Base-by-base conservation (phyloP, 345 rosid genomes). In the Dipteronia dyeriana region DNA sequence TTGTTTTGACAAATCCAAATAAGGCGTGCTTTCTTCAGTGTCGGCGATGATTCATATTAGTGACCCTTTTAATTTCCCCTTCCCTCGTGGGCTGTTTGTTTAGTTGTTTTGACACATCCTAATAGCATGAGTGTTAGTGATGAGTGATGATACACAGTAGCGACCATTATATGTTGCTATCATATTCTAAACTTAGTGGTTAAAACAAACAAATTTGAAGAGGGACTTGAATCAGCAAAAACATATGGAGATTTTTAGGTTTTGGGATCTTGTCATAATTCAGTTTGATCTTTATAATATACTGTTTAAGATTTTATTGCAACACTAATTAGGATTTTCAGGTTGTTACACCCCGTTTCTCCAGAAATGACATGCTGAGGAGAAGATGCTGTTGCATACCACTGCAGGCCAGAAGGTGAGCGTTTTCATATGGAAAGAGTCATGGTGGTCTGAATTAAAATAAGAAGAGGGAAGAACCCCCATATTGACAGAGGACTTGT, bases 291-390 rank as follows among this genome's bases (percentile, higher is more conserved):
- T 16, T 53, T 31, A 5, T 13, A 2, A 7, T 56, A 71, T 45
- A 45, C 49, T 53, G 29, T 41, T 39, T 1, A n/a, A 68, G 34
- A 47, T 47, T 19, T 7, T 39, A 53, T 53, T 3, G 26, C 3
- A 5, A 25, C 68, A 60, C 0, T 34, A 38, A 68, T 72, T 29
- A 47, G 62, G n/a, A 53, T 65, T 83, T 75, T 81, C 82, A 78
- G 85, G 81, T 66, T 71, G 73, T 78, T 72, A 69, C n/a, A 75
- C 45, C 65, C 47, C 0, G 13, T 75, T 76, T 77, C 88, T 78
- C 74, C 86, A 78, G 81, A 85, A 59, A 83, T 83, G 88, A 83
- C 80, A 76, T 80, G 85, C 79, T 72, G 84, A 80, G 88, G 87
- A 80, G 68, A 76, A 76, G 84, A 75, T 80, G 81, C 61, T 17